Conservation (phyloP, 495 filamentous ascomycete species). For the Jackrogersella minutella region DNA sequence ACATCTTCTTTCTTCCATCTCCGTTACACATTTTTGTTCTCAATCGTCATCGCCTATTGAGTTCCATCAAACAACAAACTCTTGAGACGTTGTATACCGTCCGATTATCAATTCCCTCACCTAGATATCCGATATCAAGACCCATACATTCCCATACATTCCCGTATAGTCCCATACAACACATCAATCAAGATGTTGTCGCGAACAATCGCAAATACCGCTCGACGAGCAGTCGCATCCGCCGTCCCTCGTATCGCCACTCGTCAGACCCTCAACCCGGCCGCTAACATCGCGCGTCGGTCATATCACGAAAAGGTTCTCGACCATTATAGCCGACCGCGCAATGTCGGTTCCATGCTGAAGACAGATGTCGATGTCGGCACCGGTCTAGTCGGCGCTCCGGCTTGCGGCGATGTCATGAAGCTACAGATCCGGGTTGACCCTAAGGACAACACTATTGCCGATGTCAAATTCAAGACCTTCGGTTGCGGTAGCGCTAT, state of each 20-base stretch:
- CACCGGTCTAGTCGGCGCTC: slow-evolving; percentile 96
- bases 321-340: slow-evolving; percentile 92
- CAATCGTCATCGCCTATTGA: neutral
- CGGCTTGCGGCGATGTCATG: slow-evolving; percentile 95
- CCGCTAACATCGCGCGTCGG: slow-evolving; percentile 52
- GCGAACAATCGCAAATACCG: slow-evolving; percentile 43
- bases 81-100: neutral
- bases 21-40: slow-evolving; percentile 6
- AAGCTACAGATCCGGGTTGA: slow-evolving; percentile 98
- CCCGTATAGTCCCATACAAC: no score
- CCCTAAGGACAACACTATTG: slow-evolving; percentile 85
- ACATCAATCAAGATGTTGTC: slow-evolving; percentile 38
- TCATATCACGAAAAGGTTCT: slow-evolving; percentile 73
- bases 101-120: neutral
- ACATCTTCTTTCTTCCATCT: slow-evolving; percentile 13
- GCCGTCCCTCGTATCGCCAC: slow-evolving; percentile 42
- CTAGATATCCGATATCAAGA: neutral
- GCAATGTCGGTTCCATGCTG: slow-evolving; percentile 92
- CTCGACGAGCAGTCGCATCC: slow-evolving; percentile 42
- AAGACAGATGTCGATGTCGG: slow-evolving; percentile 90
- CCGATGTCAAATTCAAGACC: slow-evolving; percentile 97
- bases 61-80: neutral
- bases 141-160: neutral
- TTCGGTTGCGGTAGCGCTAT: slow-evolving; percentile 98
- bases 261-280: slow-evolving; percentile 49